Base-by-base conservation (phyloP, 352 stramenopile species). In the Pythium folliculosum region DNA sequence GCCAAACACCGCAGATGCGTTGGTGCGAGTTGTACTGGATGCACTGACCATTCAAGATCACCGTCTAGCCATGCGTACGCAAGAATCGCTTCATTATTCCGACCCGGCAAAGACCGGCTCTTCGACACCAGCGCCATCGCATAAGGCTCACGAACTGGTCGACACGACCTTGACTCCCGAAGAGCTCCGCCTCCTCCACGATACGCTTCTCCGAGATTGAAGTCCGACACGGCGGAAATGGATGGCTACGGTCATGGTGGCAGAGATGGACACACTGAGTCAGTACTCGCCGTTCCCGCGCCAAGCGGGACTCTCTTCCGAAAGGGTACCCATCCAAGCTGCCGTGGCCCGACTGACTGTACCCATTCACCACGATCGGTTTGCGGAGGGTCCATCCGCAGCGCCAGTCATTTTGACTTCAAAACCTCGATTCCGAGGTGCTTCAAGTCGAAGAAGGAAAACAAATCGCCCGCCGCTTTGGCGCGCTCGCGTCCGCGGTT, bases 341-440 rank as follows among this genome's bases (percentile, higher is more conserved):
- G 35, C 8, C 8, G 35, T 40, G 35, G 35, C 35, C 35, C 35
- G 35, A 40, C 38, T 9, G 32, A 47, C 47, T 71, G 64, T 65
- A 66, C 32, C 58, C 65, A 70, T 69, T 51, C 62, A 54, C 8
- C 1, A 8, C 12, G 21, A 72, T 72, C 65, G 59, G 16, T 51
- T 72, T 68, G 3, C 25, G 50, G 52, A 67, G 66, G 66, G 60
- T 19, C 25, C 30, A n/a, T 21, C 54, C 52, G 44, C 43, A 38
- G 53, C 59, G 66, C 66, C 66, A 72, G 66, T 72, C 66, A 72
- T 72, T 72, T 72, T 27, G 21, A 30, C 27, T 43, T 48, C 43
- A 63, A 71, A 71, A 71, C 65, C 65, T 72, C 65, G 40, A 25
- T 37, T 49, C 38, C 54, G 54, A 72, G 66, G 66, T 72, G 62